Base-by-base conservation (phyloP, 805 yeast species). In the Kuraishia capsulata region DNA sequence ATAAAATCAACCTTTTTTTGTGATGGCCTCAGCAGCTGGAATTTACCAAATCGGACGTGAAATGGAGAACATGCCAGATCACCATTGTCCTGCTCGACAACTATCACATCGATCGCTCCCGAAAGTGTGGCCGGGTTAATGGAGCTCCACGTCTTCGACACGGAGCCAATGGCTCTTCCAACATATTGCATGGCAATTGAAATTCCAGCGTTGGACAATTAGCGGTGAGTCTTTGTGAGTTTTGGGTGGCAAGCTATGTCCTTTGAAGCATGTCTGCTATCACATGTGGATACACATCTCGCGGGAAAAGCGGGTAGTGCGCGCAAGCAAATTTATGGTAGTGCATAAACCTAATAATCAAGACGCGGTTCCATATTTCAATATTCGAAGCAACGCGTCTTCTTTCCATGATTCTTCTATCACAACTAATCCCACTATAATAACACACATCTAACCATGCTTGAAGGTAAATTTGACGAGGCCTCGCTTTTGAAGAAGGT, bases 71-170 rank as follows among this genome's bases (percentile, higher is more conserved):
- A 89, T 38, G 84, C 81, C 28, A 60, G 37, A 14, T 54, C 59
- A 28, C 85, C 90, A 54, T 81, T 78, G 10, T 84, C 83, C 53
- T 86, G 94, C 60, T 90, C 96, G 10, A 92, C 81, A 8, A 89
- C 97, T 30, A 92, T 86, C 39, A 92, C 88, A 59, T 92, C 98
- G 57, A 92, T 92, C 17, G 97, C 98, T 4, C 98, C 98, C 17
- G 95, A 80, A 14, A 92, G 70, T 0, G 98, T 92, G 1, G 97
- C 87, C 2, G 98, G 98, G 52, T 92, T 92, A 47, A 92, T 77
- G 20, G 97, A 86, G 47, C 88, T 87, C 97, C 97, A 90, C 36
- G 96, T 92, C 58, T 88, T 88, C 41, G 96, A 89, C 5, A 92
- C 95, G 28, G 95, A 82, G 24, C 87, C 97, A 42, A 94, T 80